Base-by-base conservation (phyloP, 1,139 yeast species). In the Candida pseudoviswanathii region DNA sequence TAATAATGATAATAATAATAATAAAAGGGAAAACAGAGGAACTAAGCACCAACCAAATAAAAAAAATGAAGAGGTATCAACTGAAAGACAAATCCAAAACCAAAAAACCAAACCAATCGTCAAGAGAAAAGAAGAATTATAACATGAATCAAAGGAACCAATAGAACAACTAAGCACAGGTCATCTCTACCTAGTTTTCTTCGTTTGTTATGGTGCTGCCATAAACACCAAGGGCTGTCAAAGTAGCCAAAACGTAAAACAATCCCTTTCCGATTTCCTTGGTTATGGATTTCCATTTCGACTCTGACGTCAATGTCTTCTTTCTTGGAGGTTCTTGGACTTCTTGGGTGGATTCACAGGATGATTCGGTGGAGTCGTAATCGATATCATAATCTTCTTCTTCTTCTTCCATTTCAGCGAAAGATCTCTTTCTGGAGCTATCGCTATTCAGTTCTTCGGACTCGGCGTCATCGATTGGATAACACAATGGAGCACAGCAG, bases 171-270 rank as follows among this genome's bases (percentile, higher is more conserved):
- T 32, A 32, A n/a, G 24, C 40, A 27, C 40, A 11, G 11, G 6
- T 4, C 10, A 22, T 36, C 40, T 7, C 26, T 4, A 16, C 21
- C 32, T 32, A 47, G 21, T 43, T 43, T 33, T 49, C 48, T 6
- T 36, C 47, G 25, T 40, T 31, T 9, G 50, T 50, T 31, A 60
- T 44, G n/a, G 57, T 51, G 34, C 59, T 53, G 4, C 79, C 78
- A 57, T 74, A 75, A 10, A 65, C 55, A 5, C 76, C 78, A 52
- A 76, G 66, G 1, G 76, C 78, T 11, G 70, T 54, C 38, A 75
- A 57, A 1, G 80, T 73, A 2, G 70, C 70, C 16, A 61, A 51
- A 6, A 63, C 70, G 51, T 75, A 74, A 21, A 71, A 47, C 5
- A 67, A 52, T 3, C 73, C 78, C 51, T 71, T 73, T 2, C 65